Evolutionary conservation across 495 filamentous ascomycete genomes (phyloP).

Genomic region (Penicillium lagena): DNA sequence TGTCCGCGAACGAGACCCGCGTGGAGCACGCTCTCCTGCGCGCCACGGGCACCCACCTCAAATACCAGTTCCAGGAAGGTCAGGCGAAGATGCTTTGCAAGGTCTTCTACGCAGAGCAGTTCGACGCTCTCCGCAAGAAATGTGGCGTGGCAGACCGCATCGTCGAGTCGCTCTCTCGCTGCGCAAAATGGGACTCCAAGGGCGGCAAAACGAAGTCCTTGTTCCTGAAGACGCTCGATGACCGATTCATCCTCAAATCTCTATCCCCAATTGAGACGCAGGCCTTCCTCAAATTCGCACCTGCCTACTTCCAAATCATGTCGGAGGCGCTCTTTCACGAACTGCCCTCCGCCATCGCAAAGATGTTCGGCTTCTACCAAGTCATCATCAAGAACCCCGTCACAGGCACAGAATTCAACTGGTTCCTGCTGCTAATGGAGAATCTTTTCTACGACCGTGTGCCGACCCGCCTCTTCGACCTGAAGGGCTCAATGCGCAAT

Average conservation of each 20-base stretch:
- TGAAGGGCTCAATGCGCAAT: slow-evolving; percentile 98
- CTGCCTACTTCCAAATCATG: slow-evolving; percentile 96
- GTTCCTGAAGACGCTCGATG: slow-evolving; percentile 95
- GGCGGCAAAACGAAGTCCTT: slow-evolving; percentile 97
- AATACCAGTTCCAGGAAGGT: slow-evolving; percentile 89
- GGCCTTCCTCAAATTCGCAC: slow-evolving; percentile 90
- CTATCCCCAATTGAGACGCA: slow-evolving; percentile 85
- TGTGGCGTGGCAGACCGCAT: slow-evolving; percentile 91
- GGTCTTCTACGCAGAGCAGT: slow-evolving; percentile 96
- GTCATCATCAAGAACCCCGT: slow-evolving; percentile 91
- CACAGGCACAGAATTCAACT: slow-evolving; percentile 90
- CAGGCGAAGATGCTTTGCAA: slow-evolving; percentile 94
- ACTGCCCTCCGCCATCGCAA: slow-evolving; percentile 92
- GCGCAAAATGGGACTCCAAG: slow-evolving; percentile 97
- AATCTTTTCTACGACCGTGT: slow-evolving; percentile 96
- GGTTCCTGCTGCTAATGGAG: slow-evolving; percentile 93
- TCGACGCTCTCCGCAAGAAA: slow-evolving; percentile 88
- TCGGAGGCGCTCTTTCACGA: slow-evolving; percentile 93
- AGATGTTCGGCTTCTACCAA: slow-evolving; percentile 99
- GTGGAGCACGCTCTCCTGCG: slow-evolving; percentile 74
- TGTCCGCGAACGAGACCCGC: slow-evolving; percentile 44
- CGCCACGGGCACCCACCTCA: slow-evolving; percentile 81
- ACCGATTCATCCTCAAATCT: slow-evolving; percentile 87
- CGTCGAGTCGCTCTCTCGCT: slow-evolving; percentile 89
- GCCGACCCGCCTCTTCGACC: slow-evolving; percentile 89